Conservation (phyloP, 306 rosid genomes). For the Lathyrus tuberosus region DNA sequence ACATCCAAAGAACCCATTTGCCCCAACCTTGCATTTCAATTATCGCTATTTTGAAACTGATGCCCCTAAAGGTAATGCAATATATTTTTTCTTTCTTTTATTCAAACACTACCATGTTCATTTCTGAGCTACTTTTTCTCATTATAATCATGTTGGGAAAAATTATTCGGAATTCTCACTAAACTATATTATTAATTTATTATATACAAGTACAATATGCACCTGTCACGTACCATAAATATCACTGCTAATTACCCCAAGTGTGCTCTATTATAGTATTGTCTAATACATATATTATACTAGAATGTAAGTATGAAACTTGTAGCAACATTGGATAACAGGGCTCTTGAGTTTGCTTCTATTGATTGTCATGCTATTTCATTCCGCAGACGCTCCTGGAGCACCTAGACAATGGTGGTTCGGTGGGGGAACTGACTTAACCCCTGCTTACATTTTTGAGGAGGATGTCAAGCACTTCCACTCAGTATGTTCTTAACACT, state of each 20-base stretch:
- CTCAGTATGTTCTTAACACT: constrained; percentile 54
- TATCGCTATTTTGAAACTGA: constrained; percentile 97
- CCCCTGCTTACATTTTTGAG: constrained; percentile 92
- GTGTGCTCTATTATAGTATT: background rate
- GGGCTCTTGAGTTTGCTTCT: constrained; percentile 21
- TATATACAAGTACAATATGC: constrained; percentile 1
- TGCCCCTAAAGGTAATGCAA: constrained; percentile 68
- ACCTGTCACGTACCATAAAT: background rate
- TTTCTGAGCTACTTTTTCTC: background rate
- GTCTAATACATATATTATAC: background rate
- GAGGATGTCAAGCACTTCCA: constrained; percentile 98
- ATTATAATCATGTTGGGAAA: background rate
- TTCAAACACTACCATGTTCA: background rate
- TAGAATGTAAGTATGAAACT: background rate
- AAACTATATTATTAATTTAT: background rate
- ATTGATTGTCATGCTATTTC: constrained; percentile 31
- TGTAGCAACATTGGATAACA: constrained; percentile 1
- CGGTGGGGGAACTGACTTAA: constrained; percentile 98
- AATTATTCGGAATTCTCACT: background rate
- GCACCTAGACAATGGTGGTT: constrained; percentile 99
- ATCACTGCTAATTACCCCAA: background rate
- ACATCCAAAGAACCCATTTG: constrained; percentile 96
- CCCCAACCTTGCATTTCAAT: constrained; percentile 94
- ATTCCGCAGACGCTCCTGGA: constrained; percentile 79
- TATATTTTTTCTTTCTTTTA: background rate